Evolutionary conservation across 805 yeast genomes (phyloP).

Genomic region (Zygotorulaspora florentina): DNA sequence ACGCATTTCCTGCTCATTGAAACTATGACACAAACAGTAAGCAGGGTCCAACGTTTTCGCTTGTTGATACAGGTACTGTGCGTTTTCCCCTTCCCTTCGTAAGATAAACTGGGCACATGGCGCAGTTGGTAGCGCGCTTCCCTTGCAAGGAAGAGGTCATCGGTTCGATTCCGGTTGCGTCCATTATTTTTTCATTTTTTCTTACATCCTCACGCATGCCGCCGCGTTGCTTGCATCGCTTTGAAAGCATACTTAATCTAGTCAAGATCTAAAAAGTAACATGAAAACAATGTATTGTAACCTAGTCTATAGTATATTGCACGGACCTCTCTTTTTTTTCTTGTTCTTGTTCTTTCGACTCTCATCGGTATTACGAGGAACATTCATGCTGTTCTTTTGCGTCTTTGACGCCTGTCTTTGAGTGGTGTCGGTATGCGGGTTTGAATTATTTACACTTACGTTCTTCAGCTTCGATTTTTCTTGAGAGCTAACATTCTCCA

Average conservation of each 20-base stretch:
- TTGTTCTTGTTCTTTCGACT: slow-evolving; percentile 6
- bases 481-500: slow-evolving; percentile 19
- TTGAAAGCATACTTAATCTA: too few relatives aligned
- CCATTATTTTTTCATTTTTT: slow-evolving; percentile 47
- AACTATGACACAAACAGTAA: too few relatives aligned
- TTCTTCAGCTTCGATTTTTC: slow-evolving; percentile 1
- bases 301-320: slow-evolving; percentile 15
- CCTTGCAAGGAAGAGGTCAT: slow-evolving; percentile 72
- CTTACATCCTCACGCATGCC: too few relatives aligned
- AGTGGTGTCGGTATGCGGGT: neutral
- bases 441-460: slow-evolving; percentile 1
- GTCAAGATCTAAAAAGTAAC: too few relatives aligned
- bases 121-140: slow-evolving; percentile 77
- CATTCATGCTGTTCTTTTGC: neutral
- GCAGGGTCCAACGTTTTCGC: too few relatives aligned
- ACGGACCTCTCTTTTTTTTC: slow-evolving; percentile 20
- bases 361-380: neutral
- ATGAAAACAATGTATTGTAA: neutral
- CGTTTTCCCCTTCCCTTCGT: too few relatives aligned
- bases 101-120: slow-evolving; percentile 53
- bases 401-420: slow-evolving; percentile 1
- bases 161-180: slow-evolving; percentile 74
- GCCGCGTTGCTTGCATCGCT: neutral
- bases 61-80: too few relatives aligned
- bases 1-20: too few relatives aligned